Conservation (phyloP, 139 green algal species). For the Pycnococcus provasolii region DNA sequence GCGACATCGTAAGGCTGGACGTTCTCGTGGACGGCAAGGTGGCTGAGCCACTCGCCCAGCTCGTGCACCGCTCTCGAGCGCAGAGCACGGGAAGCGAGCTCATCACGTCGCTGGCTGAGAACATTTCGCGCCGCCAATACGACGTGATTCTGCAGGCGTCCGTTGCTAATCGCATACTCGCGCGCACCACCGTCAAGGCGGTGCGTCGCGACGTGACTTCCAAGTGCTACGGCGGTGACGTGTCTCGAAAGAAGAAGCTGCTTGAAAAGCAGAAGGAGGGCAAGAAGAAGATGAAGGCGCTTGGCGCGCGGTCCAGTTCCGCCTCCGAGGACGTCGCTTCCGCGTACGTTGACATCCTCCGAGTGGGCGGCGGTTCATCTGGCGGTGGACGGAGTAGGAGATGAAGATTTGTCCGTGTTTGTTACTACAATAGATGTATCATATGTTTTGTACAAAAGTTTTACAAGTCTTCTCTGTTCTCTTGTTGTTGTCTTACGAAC, state of each 20-base stretch:
- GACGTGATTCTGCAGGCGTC: background rate
- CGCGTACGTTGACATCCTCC: background rate
- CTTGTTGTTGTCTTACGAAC: no score
- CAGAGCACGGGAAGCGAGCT: conserved; percentile 17
- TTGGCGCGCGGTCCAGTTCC: conserved; percentile 32
- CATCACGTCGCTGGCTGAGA: conserved; percentile 27
- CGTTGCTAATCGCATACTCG: background rate
- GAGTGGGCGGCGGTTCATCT: no score
- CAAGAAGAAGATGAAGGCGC: conserved; percentile 60
- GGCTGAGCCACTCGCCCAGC: conserved; percentile 68
- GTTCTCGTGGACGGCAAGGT: conserved; percentile 68
- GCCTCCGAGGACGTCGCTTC: conserved; percentile 30
- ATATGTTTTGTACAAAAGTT: no score
- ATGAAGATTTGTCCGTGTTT: background rate
- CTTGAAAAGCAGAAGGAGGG: conserved; percentile 78
- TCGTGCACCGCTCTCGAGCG: conserved; percentile 54
- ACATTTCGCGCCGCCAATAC: conserved; percentile 15
- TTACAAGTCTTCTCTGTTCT: no score
- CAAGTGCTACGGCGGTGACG: conserved; percentile 69
- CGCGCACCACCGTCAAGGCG: background rate
- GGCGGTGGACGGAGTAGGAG: no score
- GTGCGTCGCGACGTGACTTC: conserved; percentile 33
- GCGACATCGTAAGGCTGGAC: conserved; percentile 75
- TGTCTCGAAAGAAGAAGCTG: conserved; percentile 73
- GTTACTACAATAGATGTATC: no score